Evolutionary conservation across 208 protist genomes (phyloP), one percentile per base, ranked within the genome.

Genomic region (Angomonas deanei): DNA sequence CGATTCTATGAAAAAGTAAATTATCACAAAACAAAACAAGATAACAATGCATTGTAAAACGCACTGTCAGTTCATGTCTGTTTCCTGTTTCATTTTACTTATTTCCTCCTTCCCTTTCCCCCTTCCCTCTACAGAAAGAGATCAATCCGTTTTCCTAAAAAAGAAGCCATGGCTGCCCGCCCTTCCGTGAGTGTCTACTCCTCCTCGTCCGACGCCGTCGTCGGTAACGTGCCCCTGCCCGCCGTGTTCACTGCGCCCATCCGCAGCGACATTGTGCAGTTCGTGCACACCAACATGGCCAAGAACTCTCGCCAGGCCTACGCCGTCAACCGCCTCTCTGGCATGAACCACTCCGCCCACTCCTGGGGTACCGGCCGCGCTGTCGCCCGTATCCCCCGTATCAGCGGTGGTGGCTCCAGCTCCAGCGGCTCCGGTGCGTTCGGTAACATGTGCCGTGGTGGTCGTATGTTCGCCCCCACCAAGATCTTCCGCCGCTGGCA

Each of bases 331-430:
- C 67, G 74, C 54, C 80, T 93, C 30, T 92, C 98, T 60, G 99
- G 99, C 82, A 91, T 98, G 70, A 96, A 99, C 78, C 78, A 86
- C 74, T 97, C 97, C 59, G 98, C 98, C 49, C 86, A 98, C 61
- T 99, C 98, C 36, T 99, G 99, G 99, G 99, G 99, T 85, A 99
- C 99, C 69, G 99, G 99, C 77, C 89, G 99, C 68, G 99, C 99
- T 61, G 98, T 99, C 30, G 94, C 99, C 39, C 97, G 99, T 99
- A 99, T 99, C 85, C 99, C 99, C 39, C 97, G 99, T 94, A 98
- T 99, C 68, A 64, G 72, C 64, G 98, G 98, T 61, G 90, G 96
- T 68, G 98, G 98, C 87, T 99, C 98, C 57, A 91, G 95, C 88
- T 91, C 96, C 63, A 89, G 96, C 55, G 98, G 98, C 62, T 97